Evolutionary conservation across 2,329 filamentous ascomycete genomes (phyloP).

Genomic region (Neofusicoccum umdonicola): DNA sequence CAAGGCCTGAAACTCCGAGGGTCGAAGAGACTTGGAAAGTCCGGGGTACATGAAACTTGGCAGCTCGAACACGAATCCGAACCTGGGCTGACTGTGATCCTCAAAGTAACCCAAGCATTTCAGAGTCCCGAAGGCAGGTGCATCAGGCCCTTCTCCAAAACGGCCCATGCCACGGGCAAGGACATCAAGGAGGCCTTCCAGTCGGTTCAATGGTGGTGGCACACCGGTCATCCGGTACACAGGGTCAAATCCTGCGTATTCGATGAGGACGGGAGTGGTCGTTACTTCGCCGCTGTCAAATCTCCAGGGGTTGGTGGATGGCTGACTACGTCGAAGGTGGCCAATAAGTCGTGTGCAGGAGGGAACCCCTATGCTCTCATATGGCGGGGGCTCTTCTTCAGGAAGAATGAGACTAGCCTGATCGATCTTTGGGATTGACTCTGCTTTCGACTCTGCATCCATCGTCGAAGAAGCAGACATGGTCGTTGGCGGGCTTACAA

Average conservation of each 20-base stretch:
- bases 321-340: conserved; percentile 34
- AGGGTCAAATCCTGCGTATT: conserved; percentile 60
- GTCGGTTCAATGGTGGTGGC: conserved; percentile 44
- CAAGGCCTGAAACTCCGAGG: conserved; percentile 29
- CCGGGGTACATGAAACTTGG: conserved; percentile 52
- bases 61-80: conserved; percentile 74
- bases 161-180: conserved; percentile 21
- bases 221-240: conserved; percentile 49
- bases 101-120: conserved; percentile 71
- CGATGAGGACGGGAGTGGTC: conserved; percentile 62
- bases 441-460: conserved; percentile 13
- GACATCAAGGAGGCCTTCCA: conserved; percentile 41
- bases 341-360: conserved; percentile 46
- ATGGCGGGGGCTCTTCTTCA: conserved; percentile 49
- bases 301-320: conserved; percentile 38
- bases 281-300: conserved; percentile 32
- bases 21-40: conserved; percentile 54
- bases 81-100: conserved; percentile 65
- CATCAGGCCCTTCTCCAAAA: conserved; percentile 28
- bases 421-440: conserved; percentile 42
- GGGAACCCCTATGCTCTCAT: conserved; percentile 46
- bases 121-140: conserved; percentile 43
- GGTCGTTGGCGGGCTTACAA: conserved; percentile 41
- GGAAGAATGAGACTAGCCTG: conserved; percentile 43
- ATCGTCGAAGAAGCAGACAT: neutral